Conservation (phyloP, 805 yeast genomes). For the Kregervanrija delftensis region DNA sequence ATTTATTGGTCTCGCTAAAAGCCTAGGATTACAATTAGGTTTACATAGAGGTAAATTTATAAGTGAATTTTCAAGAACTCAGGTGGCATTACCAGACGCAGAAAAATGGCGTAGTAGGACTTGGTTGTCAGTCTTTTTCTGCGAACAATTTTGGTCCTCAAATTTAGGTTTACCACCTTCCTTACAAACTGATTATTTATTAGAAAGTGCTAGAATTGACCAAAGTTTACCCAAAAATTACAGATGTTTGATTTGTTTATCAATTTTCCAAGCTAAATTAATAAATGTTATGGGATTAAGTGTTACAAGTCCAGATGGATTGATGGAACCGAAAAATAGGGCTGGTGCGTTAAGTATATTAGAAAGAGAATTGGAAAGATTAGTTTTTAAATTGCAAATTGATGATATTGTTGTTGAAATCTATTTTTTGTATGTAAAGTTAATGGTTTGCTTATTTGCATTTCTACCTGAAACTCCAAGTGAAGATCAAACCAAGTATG, state of each 20-base stretch:
- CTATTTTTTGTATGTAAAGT: constrained; percentile 67
- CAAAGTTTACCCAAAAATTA: constrained; percentile 58
- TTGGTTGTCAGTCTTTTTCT: constrained; percentile 83
- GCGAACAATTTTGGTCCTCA: constrained; percentile 89
- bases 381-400: constrained; percentile 59
- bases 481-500: constrained; percentile 80
- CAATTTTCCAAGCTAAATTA: constrained; percentile 78
- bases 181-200: constrained; percentile 71
- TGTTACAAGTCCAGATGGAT: constrained; percentile 80
- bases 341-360: constrained; percentile 73
- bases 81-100: constrained; percentile 81
- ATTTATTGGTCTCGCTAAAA: constrained; percentile 81
- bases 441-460: constrained; percentile 83
- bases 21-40: constrained; percentile 78
- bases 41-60: constrained; percentile 89
- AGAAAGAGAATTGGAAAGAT: constrained; percentile 69
- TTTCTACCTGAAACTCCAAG: constrained; percentile 85
- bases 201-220: constrained; percentile 74
- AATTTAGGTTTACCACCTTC: constrained; percentile 84
- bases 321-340: constrained; percentile 75
- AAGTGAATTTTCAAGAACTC: constrained; percentile 84
- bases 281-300: constrained; percentile 83
- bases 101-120: constrained; percentile 92
- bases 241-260: constrained; percentile 62
- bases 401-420: constrained; percentile 68